Percentiles rank a stretch among this genome's conserved stretches.
phyloP scores from a whole-genome alignment of 2,329 filamentous ascomycete genomes.

The Metarhizium robertsii region DNA sequence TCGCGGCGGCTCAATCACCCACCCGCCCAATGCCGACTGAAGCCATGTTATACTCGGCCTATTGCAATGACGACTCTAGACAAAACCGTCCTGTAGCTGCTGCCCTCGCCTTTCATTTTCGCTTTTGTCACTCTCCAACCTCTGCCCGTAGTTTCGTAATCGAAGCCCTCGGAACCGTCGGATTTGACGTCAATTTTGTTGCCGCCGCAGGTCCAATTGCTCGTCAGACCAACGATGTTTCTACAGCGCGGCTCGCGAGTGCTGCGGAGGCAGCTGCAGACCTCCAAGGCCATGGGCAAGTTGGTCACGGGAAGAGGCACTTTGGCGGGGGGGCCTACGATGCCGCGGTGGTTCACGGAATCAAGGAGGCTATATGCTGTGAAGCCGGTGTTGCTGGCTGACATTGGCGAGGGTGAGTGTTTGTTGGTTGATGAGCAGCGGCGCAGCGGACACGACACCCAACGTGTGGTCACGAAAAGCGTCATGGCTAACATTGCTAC shows the following conservation, averaged over 20 bases:
- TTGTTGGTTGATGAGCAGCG: background rate
- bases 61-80: background rate
- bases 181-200: background rate
- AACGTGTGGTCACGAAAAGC: no score
- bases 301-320: conserved; percentile 21
- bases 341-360: conserved; percentile 39
- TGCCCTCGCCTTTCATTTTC: background rate
- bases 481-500: background rate
- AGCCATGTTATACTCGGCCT: conserved; percentile 14
- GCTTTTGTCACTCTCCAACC: background rate
- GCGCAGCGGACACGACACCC: no score
- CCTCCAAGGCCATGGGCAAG: conserved; percentile 30
- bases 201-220: background rate
- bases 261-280: conserved; percentile 41
- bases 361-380: conserved; percentile 44
- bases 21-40: conserved; percentile 25
- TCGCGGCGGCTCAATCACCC: conserved; percentile 21
- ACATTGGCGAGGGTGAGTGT: conserved; percentile 70
- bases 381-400: conserved; percentile 73
- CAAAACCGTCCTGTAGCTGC: background rate
- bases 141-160: conserved; percentile 1
- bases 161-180: background rate
- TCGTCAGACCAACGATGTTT: conserved; percentile 35
- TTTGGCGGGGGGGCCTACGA: conserved; percentile 17
- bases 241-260: conserved; percentile 41